Conservation (phyloP, 176 grass and related monocot species). For the Cenchrus fungigraminus region DNA sequence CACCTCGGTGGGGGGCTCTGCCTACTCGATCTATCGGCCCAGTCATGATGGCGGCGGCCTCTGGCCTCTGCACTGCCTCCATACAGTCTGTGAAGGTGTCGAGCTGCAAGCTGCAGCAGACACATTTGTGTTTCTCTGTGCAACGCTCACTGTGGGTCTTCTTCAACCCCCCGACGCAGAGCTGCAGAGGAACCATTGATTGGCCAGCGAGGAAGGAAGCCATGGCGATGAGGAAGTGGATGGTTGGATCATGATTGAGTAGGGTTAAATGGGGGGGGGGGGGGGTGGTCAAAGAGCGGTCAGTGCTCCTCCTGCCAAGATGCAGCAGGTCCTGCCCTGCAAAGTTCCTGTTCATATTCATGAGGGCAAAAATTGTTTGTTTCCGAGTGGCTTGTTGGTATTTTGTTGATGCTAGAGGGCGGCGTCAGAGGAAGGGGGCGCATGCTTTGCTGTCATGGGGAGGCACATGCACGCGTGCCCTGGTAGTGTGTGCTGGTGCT, state of each 20-base stretch:
- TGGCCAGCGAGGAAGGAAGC: slow-evolving; percentile 45
- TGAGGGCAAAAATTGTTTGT: slow-evolving; percentile 61
- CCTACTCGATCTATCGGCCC: slow-evolving; percentile 36
- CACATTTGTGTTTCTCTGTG: slow-evolving; percentile 45
- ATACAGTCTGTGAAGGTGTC: slow-evolving; percentile 43
- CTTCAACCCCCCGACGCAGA: slow-evolving; percentile 40
- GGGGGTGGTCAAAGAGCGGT: slow-evolving; percentile 52
- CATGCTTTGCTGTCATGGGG: slow-evolving; percentile 52
- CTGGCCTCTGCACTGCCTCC: slow-evolving; percentile 58
- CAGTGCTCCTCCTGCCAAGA: slow-evolving; percentile 48
- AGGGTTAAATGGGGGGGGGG: slow-evolving; percentile 46
- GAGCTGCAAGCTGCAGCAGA: slow-evolving; percentile 7
- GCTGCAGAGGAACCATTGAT: slow-evolving; percentile 53
- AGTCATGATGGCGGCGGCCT: slow-evolving; percentile 48
- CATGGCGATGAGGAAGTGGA: slow-evolving; percentile 19
- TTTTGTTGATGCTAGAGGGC: slow-evolving; percentile 55
- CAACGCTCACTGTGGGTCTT: slow-evolving; percentile 40
- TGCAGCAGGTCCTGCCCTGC: slow-evolving; percentile 34
- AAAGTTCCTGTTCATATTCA: slow-evolving; percentile 63
- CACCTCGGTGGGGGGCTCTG: slow-evolving; percentile 55
- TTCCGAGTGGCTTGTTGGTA: slow-evolving; percentile 61
- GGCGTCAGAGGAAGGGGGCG: background rate
- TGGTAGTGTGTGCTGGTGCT: slow-evolving; percentile 41
- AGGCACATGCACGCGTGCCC: slow-evolving; percentile 57
- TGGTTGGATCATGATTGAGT: slow-evolving; percentile 16